Evolutionary conservation across 2,329 filamentous ascomycete species (phyloP).

Genomic region (Phyllosticta ampelicida): DNA sequence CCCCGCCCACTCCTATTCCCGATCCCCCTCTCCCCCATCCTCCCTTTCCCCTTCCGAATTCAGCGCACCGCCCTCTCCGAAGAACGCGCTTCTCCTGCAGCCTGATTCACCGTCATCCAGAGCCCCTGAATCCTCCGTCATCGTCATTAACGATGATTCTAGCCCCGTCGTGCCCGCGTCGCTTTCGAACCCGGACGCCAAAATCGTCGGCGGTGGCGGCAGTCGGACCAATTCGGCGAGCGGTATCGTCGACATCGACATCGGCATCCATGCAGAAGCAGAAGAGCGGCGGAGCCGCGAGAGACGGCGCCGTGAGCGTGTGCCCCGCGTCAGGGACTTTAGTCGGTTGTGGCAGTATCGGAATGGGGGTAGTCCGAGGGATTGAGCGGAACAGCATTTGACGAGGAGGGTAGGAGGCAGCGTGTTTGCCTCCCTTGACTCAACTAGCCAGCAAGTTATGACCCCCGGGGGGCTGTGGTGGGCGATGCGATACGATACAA

Average conservation of each 20-base stretch:
- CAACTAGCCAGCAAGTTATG: no score
- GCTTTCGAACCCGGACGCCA: not conserved
- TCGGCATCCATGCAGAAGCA: not conserved
- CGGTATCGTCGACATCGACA: constrained; percentile 13
- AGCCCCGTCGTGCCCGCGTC: constrained; percentile 3
- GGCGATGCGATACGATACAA: no score
- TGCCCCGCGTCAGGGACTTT: constrained; percentile 15
- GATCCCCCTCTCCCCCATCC: not conserved
- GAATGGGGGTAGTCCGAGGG: constrained; percentile 12
- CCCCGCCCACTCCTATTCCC: not conserved
- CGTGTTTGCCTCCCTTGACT: no score
- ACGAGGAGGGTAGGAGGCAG: no score
- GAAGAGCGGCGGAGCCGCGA: not conserved
- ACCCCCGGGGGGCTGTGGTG: no score
- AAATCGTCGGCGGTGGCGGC: not conserved
- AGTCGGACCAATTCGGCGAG: not conserved
- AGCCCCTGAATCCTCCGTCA: constrained; percentile 2
- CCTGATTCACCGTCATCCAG: not conserved
- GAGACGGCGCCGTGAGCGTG: not conserved
- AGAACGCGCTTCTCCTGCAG: not conserved
- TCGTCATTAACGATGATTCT: not conserved
- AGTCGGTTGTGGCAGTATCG: constrained; percentile 16
- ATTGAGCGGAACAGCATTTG: constrained; percentile 4
- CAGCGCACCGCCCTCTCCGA: not conserved
- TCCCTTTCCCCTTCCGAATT: not conserved